phyloP scores from a whole-genome alignment of 805 yeast genomes.

The Metschnikowia lunata region DNA sequence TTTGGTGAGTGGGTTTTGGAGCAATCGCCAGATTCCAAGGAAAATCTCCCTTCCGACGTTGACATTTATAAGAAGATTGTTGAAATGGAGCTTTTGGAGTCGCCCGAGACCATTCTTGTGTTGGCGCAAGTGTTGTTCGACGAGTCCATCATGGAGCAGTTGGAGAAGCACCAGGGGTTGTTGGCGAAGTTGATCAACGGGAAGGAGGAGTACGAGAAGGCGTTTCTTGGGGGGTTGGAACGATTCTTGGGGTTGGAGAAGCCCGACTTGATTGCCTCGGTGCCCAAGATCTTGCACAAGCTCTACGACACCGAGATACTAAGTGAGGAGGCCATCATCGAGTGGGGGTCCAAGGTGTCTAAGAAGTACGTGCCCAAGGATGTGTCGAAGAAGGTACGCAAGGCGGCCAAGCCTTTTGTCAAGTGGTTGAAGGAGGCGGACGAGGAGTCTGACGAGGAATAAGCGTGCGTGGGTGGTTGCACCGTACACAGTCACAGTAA shows the following conservation, averaged over 20 bases:
- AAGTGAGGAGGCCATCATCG: conserved; percentile 73
- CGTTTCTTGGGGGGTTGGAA: conserved; percentile 93
- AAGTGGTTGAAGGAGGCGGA: conserved; percentile 96
- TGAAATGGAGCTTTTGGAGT: conserved; percentile 68
- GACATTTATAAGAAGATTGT: conserved; percentile 88
- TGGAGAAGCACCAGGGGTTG: conserved; percentile 76
- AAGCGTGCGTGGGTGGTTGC: conserved; percentile 12
- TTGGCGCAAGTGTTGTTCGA: conserved; percentile 86
- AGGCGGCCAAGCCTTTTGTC: conserved; percentile 92
- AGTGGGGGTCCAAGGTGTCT: conserved; percentile 89
- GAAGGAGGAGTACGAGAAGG: conserved; percentile 67
- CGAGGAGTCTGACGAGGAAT: conserved; percentile 67
- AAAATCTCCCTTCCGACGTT: conserved; percentile 71
- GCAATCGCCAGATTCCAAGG: conserved; percentile 49
- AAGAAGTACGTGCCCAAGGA: conserved; percentile 93
- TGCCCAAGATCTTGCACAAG: conserved; percentile 79
- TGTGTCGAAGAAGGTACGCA: conserved; percentile 86
- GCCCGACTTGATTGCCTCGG: conserved; percentile 57
- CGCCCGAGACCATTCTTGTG: conserved; percentile 80
- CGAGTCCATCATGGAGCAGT: conserved; percentile 67
- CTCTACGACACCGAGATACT: conserved; percentile 80
- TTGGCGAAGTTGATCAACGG: conserved; percentile 69
- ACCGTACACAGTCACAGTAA: no score
- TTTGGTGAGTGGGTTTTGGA: conserved; percentile 85
- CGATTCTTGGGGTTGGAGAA: conserved; percentile 82